Evolutionary conservation across 805 yeast genomes (phyloP).

Genomic region (Candida sakaeoensis): DNA sequence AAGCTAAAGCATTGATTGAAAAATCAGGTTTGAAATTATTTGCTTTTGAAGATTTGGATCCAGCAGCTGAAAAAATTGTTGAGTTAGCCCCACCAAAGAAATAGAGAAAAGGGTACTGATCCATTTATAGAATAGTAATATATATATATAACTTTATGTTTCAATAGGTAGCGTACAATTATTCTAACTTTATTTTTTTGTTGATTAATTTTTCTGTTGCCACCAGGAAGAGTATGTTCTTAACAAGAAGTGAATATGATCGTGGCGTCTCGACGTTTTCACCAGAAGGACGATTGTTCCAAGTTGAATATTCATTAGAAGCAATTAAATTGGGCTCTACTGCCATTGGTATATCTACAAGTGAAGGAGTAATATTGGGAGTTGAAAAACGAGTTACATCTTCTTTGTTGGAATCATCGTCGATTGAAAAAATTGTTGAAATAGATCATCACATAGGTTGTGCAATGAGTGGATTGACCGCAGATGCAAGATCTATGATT

Average conservation of each 20-base stretch:
- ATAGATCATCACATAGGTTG: constrained; percentile 93
- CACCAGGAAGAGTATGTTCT: constrained; percentile 57
- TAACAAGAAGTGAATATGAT: constrained; percentile 99
- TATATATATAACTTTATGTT: not conserved
- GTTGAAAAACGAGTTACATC: constrained; percentile 98
- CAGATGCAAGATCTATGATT: constrained; percentile 98
- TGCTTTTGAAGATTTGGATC: constrained; percentile 89
- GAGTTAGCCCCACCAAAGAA: constrained; percentile 47
- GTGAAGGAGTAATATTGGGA: constrained; percentile 93
- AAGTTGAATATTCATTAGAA: constrained; percentile 95
- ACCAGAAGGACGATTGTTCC: constrained; percentile 97
- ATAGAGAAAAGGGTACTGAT: no score
- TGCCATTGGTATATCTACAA: constrained; percentile 93
- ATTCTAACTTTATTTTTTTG: not conserved
- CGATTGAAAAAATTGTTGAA: constrained; percentile 94
- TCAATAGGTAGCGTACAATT: not conserved
- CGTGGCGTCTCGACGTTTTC: constrained; percentile 98
- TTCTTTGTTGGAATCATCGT: constrained; percentile 81
- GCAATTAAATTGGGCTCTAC: constrained; percentile 97
- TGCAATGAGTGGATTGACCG: constrained; percentile 98
- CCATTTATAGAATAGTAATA: constrained; percentile 1
- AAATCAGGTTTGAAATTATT: constrained; percentile 91
- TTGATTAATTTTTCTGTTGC: not conserved
- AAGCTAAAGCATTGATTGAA: constrained; percentile 81
- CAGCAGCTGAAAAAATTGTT: constrained; percentile 95